Percentiles rank a stretch among this genome's conserved stretches.
These are phyloP conservation scores for barley (Hordeum vulgare) DNA, from an alignment of 176 grass and related monocot genomes.

Conservation along the genomic window DNA sequence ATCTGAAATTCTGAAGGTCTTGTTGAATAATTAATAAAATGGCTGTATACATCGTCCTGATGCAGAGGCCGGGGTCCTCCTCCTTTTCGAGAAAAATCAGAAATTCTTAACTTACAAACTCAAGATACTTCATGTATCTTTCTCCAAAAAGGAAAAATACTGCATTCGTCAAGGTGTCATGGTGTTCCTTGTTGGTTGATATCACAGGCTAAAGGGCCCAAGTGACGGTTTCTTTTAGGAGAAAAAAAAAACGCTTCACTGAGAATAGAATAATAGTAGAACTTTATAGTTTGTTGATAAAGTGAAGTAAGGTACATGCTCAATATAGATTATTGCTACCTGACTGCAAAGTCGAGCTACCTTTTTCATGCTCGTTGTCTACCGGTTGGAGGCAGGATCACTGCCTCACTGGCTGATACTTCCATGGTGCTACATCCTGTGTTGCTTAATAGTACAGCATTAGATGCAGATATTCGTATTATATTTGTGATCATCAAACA, in stretches of 20 bases:
- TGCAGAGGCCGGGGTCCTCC: no score
- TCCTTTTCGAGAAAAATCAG: no score
- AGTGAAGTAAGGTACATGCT: background rate
- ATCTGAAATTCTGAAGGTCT: background rate
- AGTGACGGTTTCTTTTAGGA: background rate
- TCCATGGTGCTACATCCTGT: background rate
- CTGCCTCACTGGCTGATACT: background rate
- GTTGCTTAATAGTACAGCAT: background rate
- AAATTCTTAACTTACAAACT: background rate
- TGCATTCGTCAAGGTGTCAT: no score
- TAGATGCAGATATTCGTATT: background rate
- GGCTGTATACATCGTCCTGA: no score
- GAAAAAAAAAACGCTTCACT: background rate
- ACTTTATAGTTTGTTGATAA: background rate
- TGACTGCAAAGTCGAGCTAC: background rate
- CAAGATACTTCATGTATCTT: background rate
- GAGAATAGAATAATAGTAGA: background rate
- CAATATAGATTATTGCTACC: background rate
- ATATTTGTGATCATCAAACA: slow-evolving; percentile 5
- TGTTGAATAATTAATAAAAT: no score
- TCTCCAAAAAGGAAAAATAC: background rate
- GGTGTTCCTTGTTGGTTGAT: background rate
- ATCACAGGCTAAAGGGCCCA: background rate
- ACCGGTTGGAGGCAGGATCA: background rate
- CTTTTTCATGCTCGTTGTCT: background rate